phyloP scores from a whole-genome alignment of 1,284 basidiomycete genomes.

The Singerocomus inundabilis region DNA sequence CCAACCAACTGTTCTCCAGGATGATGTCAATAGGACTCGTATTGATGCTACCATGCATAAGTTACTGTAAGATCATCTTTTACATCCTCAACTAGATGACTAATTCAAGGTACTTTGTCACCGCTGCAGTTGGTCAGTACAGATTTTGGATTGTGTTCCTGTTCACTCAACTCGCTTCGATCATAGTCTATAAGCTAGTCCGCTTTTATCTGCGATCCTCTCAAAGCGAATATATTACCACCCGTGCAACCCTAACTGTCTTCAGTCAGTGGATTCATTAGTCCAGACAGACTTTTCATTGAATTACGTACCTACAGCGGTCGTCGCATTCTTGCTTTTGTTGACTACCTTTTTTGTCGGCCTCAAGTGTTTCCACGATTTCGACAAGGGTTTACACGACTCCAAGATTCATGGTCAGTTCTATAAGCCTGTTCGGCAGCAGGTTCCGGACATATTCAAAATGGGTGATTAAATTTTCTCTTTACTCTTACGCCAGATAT shows the following conservation, averaged over 20 bases:
- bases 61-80: slow-evolving; percentile 56
- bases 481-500: slow-evolving; percentile 40
- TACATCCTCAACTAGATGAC: slow-evolving; percentile 12
- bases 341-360: slow-evolving; percentile 72
- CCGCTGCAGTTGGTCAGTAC: slow-evolving; percentile 40
- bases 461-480: slow-evolving; percentile 36
- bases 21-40: slow-evolving; percentile 66
- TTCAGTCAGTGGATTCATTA: slow-evolving; percentile 61
- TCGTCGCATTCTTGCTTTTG: slow-evolving; percentile 70
- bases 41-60: slow-evolving; percentile 72
- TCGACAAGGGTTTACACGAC: slow-evolving; percentile 66
- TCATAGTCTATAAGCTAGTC: slow-evolving; percentile 73
- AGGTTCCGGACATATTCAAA: slow-evolving; percentile 23
- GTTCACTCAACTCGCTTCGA: slow-evolving; percentile 6
- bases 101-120: slow-evolving; percentile 4
- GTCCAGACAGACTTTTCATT: neutral
- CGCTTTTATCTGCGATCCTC: slow-evolving; percentile 70
- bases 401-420: slow-evolving; percentile 75
- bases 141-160: neutral
- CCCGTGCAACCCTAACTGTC: slow-evolving; percentile 70
- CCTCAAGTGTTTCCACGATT: slow-evolving; percentile 74
- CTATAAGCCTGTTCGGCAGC: slow-evolving; percentile 36
- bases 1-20: slow-evolving; percentile 30
- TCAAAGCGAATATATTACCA: slow-evolving; percentile 55
- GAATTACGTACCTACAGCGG: slow-evolving; percentile 43